phyloP scores from a whole-genome alignment of 225 moss, liverwort and hornwort species.

The Anthoceros angustus region DNA sequence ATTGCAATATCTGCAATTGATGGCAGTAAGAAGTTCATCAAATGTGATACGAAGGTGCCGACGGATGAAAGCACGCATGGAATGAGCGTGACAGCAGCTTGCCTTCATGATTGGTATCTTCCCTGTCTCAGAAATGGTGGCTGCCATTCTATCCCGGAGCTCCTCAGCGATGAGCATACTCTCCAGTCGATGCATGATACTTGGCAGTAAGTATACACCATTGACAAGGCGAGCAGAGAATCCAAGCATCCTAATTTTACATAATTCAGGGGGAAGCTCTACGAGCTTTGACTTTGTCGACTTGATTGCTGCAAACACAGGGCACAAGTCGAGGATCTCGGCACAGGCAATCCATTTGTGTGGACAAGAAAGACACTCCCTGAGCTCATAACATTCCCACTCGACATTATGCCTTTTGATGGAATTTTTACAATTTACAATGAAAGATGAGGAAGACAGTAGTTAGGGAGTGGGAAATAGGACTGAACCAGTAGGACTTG shows the following conservation, averaged over 20 bases:
- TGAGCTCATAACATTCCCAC: no score
- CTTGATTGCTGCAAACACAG: constrained; percentile 24
- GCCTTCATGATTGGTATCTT: constrained; percentile 46
- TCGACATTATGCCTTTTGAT: no score
- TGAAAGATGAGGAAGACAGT: no score
- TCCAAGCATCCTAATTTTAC: constrained; percentile 55
- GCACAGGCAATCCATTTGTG: neutral
- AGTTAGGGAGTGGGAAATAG: no score
- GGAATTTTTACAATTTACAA: no score
- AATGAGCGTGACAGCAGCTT: constrained; percentile 8
- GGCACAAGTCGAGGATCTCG: neutral
- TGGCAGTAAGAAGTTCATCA: constrained; percentile 10
- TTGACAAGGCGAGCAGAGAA: constrained; percentile 42
- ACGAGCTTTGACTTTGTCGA: constrained; percentile 39
- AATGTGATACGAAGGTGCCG: no score
- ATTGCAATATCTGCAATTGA: constrained; percentile 49
- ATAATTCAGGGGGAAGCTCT: constrained; percentile 71
- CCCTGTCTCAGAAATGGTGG: constrained; percentile 22
- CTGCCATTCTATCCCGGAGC: constrained; percentile 36
- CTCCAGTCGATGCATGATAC: constrained; percentile 79
- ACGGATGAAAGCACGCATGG: neutral
- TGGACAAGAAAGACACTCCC: no score
- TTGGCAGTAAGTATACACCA: constrained; percentile 62
- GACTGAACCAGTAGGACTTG: constrained; percentile 15
- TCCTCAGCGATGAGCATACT: constrained; percentile 55